These are phyloP conservation scores for Ophiocytium majus DNA, from an alignment of 352 stramenopile species.

Conservation along the genomic window DNA sequence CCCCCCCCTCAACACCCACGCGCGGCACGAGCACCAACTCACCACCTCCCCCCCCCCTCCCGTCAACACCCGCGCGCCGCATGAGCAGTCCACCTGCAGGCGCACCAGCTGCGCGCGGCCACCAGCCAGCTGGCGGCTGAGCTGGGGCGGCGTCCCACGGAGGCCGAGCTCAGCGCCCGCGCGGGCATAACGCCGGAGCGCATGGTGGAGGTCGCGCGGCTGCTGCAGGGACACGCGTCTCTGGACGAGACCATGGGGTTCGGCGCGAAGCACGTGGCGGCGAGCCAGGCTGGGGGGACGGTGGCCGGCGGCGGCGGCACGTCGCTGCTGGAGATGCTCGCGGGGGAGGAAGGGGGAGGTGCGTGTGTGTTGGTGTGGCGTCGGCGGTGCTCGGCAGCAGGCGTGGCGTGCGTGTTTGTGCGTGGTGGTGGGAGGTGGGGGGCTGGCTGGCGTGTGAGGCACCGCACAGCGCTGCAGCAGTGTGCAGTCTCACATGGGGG, in stretches of 20 bases:
- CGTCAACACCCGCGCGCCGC: too few species aligned
- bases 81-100: conserved; percentile 68
- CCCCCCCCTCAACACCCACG: too few species aligned
- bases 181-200: conserved; percentile 22
- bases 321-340: neutral
- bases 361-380: neutral
- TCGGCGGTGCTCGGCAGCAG: neutral
- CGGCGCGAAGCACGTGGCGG: neutral
- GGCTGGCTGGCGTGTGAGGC: too few species aligned
- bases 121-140: conserved; percentile 60
- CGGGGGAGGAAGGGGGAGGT: neutral
- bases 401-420: too few species aligned
- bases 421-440: too few species aligned
- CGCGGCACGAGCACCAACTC: too few species aligned
- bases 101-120: conserved; percentile 61
- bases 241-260: neutral
- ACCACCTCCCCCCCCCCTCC: too few species aligned
- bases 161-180: conserved; percentile 59
- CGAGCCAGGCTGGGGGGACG: neutral
- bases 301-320: neutral
- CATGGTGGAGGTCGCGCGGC: neutral
- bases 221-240: neutral
- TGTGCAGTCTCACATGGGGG: too few species aligned
- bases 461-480: too few species aligned
- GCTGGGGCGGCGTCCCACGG: conserved; percentile 60